Evolutionary conservation across 2,329 filamentous ascomycete genomes (phyloP).

Genomic region (Diaporthe batatas): DNA sequence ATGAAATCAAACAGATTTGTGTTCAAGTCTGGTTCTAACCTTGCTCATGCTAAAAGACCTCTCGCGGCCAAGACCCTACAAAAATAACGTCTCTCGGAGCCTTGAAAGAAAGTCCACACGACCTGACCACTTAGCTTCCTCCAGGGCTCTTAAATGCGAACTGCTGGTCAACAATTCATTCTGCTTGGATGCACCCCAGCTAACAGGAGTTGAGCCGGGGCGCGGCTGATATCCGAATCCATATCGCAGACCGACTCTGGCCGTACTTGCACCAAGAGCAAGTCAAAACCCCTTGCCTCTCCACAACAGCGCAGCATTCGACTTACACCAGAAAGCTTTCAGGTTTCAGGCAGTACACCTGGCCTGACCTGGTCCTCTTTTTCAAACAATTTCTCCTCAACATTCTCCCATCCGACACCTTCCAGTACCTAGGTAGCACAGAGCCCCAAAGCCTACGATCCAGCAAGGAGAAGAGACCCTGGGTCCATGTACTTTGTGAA

Average conservation of each 20-base stretch:
- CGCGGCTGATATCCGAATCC: not conserved
- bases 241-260: not conserved
- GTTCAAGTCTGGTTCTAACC: not conserved
- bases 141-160: too few relatives aligned
- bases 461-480: not conserved
- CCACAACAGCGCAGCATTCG: not conserved
- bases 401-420: not conserved
- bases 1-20: not conserved
- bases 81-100: not conserved
- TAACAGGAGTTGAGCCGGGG: too few relatives aligned
- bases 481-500: not conserved
- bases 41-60: not conserved
- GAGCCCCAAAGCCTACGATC: not conserved
- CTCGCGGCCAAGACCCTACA: not conserved
- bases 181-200: too few relatives aligned
- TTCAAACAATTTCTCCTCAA: not conserved
- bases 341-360: not conserved
- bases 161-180: not conserved
- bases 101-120: too few relatives aligned
- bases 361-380: not conserved
- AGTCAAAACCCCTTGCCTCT: not conserved
- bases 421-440: not conserved
- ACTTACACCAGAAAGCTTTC: not conserved
- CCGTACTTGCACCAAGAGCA: not conserved
- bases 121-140: not conserved